phyloP scores from a whole-genome alignment of 2,329 filamentous ascomycete species.

The Monosporascus sp. region DNA sequence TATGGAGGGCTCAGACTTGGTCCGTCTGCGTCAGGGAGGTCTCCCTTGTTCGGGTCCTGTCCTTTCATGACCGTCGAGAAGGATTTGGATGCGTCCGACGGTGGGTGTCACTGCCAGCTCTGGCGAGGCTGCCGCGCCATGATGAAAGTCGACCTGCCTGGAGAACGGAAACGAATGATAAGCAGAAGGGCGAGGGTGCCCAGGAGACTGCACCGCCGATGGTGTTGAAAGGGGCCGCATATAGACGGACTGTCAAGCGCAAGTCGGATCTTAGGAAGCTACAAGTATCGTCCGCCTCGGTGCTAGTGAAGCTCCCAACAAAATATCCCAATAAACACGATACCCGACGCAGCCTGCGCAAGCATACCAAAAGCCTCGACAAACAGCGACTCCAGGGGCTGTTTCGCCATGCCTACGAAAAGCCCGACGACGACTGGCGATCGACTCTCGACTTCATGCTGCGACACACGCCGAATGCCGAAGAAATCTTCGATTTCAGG shows the following conservation, averaged over 20 bases:
- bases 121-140: no score
- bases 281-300: neutral
- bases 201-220: neutral
- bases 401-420: constrained; percentile 3
- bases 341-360: constrained; percentile 12
- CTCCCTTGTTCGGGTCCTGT: constrained; percentile 16
- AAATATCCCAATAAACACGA: constrained; percentile 9
- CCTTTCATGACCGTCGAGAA: no score
- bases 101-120: neutral
- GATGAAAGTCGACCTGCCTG: no score
- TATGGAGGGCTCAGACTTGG: constrained; percentile 24
- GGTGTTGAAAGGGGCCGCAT: constrained; percentile 1
- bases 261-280: constrained; percentile 2
- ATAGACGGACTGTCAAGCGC: constrained; percentile 8
- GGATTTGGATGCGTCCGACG: neutral
- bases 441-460: constrained; percentile 19
- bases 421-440: constrained; percentile 10
- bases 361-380: constrained; percentile 11
- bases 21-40: constrained; percentile 15
- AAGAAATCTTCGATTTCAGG: constrained; percentile 19
- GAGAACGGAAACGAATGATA: neutral
- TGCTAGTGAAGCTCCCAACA: constrained; percentile 10
- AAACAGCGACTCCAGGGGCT: constrained; percentile 15
- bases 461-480: constrained; percentile 18
- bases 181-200: neutral